Percentiles rank a stretch among this genome's conserved stretches.
These are phyloP conservation scores for Camellia sinensis DNA, from an alignment of 148 eudicot species.

Conservation along the genomic window DNA sequence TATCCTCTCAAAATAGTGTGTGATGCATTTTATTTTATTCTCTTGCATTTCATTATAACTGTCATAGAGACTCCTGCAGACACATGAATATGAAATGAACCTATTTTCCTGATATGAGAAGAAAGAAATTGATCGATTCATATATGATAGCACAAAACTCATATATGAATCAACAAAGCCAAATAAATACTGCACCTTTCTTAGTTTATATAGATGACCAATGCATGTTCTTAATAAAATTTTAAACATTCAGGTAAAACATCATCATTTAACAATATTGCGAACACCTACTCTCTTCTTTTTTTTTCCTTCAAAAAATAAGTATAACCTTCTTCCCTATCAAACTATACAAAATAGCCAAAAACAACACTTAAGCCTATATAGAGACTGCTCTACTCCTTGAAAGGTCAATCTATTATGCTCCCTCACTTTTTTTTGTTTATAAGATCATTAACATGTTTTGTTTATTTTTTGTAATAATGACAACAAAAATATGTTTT, in stretches of 20 bases:
- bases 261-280: not conserved
- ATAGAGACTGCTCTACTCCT: too few relatives aligned
- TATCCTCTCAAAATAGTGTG: slow-evolving; percentile 87
- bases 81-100: slow-evolving; percentile 15
- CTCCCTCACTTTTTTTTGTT: too few relatives aligned
- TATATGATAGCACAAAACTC: not conserved
- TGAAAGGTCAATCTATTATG: too few relatives aligned
- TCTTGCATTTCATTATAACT: slow-evolving; percentile 53
- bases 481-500: too few relatives aligned
- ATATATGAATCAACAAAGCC: not conserved
- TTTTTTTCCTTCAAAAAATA: too few relatives aligned
- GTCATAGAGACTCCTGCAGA: slow-evolving; percentile 68
- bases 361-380: too few relatives aligned
- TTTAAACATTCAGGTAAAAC: not conserved
- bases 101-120: not conserved
- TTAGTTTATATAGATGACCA: not conserved
- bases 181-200: slow-evolving; percentile 2
- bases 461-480: too few relatives aligned
- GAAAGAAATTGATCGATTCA: not conserved
- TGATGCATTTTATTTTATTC: slow-evolving; percentile 79
- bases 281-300: not conserved
- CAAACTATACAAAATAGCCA: too few relatives aligned
- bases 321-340: too few relatives aligned
- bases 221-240: not conserved
- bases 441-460: too few relatives aligned